Conservation (phyloP, 768 basidiomycete genomes). For the Artomyces pyxidatus region DNA sequence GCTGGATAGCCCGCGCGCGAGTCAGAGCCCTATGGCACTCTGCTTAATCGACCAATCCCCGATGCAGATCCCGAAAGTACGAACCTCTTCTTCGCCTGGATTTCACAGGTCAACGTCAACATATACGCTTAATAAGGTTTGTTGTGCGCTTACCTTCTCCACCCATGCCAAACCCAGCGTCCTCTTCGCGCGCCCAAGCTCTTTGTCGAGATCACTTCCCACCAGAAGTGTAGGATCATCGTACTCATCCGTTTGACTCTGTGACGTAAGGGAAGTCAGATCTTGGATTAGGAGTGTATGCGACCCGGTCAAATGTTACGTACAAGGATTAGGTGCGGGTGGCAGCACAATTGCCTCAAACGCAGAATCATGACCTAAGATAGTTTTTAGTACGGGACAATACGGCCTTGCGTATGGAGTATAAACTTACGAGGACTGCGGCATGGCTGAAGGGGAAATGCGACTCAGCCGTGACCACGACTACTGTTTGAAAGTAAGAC, state of each 20-base stretch:
- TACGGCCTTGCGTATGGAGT: not conserved
- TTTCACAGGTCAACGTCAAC: not conserved
- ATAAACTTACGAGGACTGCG: conserved; percentile 31
- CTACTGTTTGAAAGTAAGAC: conserved; percentile 18
- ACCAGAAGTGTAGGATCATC: conserved; percentile 45
- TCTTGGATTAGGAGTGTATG: not conserved
- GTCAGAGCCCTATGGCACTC: conserved; percentile 35
- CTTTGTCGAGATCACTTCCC: conserved; percentile 42
- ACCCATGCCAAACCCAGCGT: conserved; percentile 40
- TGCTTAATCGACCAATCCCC: conserved; percentile 26
- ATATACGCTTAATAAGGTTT: not conserved
- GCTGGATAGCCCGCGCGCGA: conserved; percentile 37
- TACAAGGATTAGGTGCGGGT: conserved; percentile 64
- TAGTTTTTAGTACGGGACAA: conserved; percentile 5
- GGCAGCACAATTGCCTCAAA: conserved; percentile 65
- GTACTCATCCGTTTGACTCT: conserved; percentile 36
- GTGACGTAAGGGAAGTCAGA: not conserved
- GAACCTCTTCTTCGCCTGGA: too few relatives aligned
- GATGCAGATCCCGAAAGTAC: too few relatives aligned
- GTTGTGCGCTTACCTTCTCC: conserved; percentile 8
- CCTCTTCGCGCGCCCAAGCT: conserved; percentile 42
- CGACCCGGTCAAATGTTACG: conserved; percentile 4
- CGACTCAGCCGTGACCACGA: not conserved
- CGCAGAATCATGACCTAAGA: conserved; percentile 64
- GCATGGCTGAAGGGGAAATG: conserved; percentile 31